phyloP scores from a whole-genome alignment of 139 green algal species.

The Chlorella sp. region DNA sequence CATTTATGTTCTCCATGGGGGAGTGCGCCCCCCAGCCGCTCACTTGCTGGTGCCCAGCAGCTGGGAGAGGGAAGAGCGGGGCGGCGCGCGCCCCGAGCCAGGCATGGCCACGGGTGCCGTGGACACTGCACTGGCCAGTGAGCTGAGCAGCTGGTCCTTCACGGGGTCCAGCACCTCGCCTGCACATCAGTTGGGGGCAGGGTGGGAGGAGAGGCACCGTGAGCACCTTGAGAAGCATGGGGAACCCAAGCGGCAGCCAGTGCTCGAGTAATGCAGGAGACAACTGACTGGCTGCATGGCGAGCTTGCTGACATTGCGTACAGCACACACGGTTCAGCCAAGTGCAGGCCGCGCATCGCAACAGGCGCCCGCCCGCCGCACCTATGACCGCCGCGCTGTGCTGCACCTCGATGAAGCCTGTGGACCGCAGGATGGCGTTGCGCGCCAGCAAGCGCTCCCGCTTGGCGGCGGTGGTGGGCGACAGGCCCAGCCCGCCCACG shows the following conservation, averaged over 20 bases:
- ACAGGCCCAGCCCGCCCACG: slow-evolving; percentile 35
- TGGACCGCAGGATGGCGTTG: slow-evolving; percentile 66
- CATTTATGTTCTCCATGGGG: no score
- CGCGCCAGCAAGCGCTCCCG: slow-evolving; percentile 55
- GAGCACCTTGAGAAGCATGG: no score
- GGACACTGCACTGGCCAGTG: no score
- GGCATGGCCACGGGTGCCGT: background rate
- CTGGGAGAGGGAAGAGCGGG: slow-evolving; percentile 15
- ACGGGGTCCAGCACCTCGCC: slow-evolving; percentile 44
- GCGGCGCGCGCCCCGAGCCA: background rate
- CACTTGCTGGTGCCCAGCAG: slow-evolving; percentile 34
- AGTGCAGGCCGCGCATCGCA: no score
- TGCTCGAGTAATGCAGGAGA: no score
- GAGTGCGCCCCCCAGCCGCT: background rate
- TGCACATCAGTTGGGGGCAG: background rate
- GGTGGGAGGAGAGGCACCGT: background rate
- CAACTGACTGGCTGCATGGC: no score
- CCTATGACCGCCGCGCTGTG: background rate
- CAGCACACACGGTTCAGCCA: no score
- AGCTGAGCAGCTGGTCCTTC: slow-evolving; percentile 31
- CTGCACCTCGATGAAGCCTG: slow-evolving; percentile 63
- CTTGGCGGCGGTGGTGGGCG: slow-evolving; percentile 45
- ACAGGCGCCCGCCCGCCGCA: no score
- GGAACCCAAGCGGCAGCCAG: no score
- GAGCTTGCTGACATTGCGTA: no score